Conservation (phyloP, 108 stramenopile species). For the Skeletonema tropicum region DNA sequence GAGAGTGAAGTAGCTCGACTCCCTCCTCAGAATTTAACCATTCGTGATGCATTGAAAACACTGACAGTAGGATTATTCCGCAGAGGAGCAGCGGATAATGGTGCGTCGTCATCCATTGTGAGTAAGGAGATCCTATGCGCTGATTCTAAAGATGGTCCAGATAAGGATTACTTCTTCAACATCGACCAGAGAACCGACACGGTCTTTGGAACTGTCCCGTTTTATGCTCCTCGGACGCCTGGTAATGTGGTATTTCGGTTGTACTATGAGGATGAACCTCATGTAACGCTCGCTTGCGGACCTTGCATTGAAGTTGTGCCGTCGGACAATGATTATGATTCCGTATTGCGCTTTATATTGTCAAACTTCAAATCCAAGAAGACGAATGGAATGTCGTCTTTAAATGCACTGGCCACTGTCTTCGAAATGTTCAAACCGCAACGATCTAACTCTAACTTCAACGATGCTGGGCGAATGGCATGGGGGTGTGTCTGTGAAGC, state of each 20-base stretch:
- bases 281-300: conserved; percentile 79
- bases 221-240: conserved; percentile 85
- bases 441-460: conserved; percentile 20
- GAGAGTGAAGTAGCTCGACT: neutral
- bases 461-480: conserved; percentile 79
- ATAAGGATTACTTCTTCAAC: conserved; percentile 61
- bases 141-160: conserved; percentile 27
- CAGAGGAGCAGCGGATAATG: conserved; percentile 80
- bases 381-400: conserved; percentile 69
- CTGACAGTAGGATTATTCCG: conserved; percentile 85
- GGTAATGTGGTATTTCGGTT: conserved; percentile 89
- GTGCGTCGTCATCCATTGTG: conserved; percentile 73
- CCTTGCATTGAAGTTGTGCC: conserved; percentile 71
- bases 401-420: conserved; percentile 76
- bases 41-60: conserved; percentile 64
- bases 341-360: conserved; percentile 81
- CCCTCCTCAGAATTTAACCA: conserved; percentile 49
- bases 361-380: conserved; percentile 89
- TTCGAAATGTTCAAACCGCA: conserved; percentile 52
- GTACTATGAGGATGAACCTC: conserved; percentile 77
- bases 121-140: conserved; percentile 65
- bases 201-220: conserved; percentile 80
- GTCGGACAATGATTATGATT: conserved; percentile 67
- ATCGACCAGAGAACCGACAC: conserved; percentile 55
- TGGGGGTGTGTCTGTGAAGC: conserved; percentile 90